Evolutionary conservation across 2,329 filamentous ascomycete genomes (phyloP), one percentile per base, ranked within the genome.

Genomic region (Diaporthe vaccinii): DNA sequence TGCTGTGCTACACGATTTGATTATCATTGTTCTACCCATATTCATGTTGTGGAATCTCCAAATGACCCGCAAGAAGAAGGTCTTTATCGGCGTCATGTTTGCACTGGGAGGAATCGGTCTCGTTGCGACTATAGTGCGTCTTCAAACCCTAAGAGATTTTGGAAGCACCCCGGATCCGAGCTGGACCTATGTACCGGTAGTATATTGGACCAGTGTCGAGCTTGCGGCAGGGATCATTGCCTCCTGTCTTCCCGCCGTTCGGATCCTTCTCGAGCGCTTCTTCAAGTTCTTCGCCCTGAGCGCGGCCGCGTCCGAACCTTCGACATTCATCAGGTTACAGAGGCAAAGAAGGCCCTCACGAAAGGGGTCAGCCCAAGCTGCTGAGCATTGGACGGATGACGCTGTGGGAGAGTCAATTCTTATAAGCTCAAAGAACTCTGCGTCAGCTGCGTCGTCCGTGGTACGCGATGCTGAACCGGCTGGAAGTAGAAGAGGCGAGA

Each of bases 181-280:
- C 17, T 76, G 61, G 68, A 31, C 28, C 4, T 76, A 62, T 12
- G 68, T 76, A 20, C 75, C 73, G 34, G 44, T 76, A 15, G 73
- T 75, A 17, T 76, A 76, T 17, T 69, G 59, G 73, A 77, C 76
- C 10, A 68, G 68, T 17, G 59, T 75, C 12, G 76, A 78, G 68
- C 75, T 78, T 28, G 28, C 75, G 6, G 76, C 75, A 2, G 76
- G 75, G 9, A 59, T 78, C 28, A 69, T 77, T 25, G 76, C 53
- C 8, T 69, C 75, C 25, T 78, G 75, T 55, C 72, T 77, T 28
- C 76, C 76, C 0, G 70, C 75, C 15, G 36, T 78, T 25, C 68
- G 76, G 10, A 78, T 69, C 9, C 36, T 78, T 51, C 61, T 69
- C 5, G 73, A 74, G 55, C 44, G 61, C 3, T 68, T 68, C 46